Evolutionary conservation across 257 asterid genomes (phyloP).

Genomic region (Salvia rosmarinus): DNA sequence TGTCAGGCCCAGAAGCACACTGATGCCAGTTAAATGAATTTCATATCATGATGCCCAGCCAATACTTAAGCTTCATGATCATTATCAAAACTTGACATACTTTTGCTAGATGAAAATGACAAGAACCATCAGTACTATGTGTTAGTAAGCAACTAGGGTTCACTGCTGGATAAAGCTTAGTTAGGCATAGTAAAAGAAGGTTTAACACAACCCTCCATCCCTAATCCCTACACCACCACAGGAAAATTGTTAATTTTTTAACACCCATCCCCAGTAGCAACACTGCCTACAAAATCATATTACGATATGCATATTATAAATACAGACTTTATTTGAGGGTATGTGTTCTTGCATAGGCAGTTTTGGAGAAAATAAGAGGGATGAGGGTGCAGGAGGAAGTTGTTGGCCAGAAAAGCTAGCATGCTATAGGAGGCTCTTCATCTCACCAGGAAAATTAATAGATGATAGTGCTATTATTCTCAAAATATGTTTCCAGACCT

Average conservation of each 20-base stretch:
- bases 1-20: not conserved
- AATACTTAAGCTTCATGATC: not conserved
- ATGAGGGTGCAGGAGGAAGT: not conserved
- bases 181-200: not conserved
- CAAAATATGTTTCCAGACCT: not conserved
- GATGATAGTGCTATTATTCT: not conserved
- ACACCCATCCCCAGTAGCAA: conserved; percentile 17
- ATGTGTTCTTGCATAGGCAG: not conserved
- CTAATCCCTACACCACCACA: not conserved
- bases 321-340: not conserved
- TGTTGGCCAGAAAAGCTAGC: not conserved
- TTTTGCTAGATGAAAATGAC: conserved; percentile 8
- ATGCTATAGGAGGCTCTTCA: not conserved
- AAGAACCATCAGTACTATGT: not conserved
- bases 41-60: not conserved
- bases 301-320: too few species aligned
- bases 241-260: not conserved
- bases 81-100: not conserved
- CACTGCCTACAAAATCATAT: not conserved
- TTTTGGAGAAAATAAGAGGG: not conserved
- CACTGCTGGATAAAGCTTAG: not conserved
- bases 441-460: not conserved
- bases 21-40: not conserved
- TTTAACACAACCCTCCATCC: not conserved
- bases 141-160: conserved; percentile 3